Conservation (phyloP, 2,329 filamentous ascomycete genomes). For the Cercospora brassicicola region DNA sequence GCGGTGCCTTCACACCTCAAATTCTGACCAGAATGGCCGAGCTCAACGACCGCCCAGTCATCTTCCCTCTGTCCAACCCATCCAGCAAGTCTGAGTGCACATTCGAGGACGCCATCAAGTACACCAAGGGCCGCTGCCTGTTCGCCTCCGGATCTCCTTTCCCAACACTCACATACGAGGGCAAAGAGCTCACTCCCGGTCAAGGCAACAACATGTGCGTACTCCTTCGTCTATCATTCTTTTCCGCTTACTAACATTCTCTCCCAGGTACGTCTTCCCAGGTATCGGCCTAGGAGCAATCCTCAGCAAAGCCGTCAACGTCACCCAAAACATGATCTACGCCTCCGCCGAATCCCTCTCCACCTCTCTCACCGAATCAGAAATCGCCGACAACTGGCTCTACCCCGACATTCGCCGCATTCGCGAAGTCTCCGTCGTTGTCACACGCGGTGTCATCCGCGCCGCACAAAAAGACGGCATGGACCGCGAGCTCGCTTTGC, state of each 20-base stretch:
- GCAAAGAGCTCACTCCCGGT: constrained; percentile 51
- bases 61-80: constrained; percentile 94
- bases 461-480: constrained; percentile 76
- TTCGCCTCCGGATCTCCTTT: constrained; percentile 97
- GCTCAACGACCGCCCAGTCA: constrained; percentile 68
- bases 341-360: constrained; percentile 81
- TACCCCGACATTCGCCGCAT: constrained; percentile 89
- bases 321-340: constrained; percentile 97
- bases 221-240: no score
- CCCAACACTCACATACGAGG: constrained; percentile 58
- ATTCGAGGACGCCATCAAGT: constrained; percentile 85
- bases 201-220: constrained; percentile 70
- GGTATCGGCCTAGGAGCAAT: constrained; percentile 93
- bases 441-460: constrained; percentile 91
- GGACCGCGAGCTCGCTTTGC: constrained; percentile 59
- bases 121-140: constrained; percentile 79
- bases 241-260: neutral
- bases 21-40: constrained; percentile 65
- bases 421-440: constrained; percentile 80
- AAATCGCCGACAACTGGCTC: constrained; percentile 78
- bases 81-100: constrained; percentile 96
- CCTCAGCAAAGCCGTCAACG: constrained; percentile 77
- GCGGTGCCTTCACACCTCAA: constrained; percentile 87
- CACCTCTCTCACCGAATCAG: constrained; percentile 74
- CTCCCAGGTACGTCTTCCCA: constrained; percentile 78